These are phyloP conservation scores for Cymbopogon flexuosus DNA, from an alignment of 202 grass and related monocot species.

Conservation along the genomic window DNA sequence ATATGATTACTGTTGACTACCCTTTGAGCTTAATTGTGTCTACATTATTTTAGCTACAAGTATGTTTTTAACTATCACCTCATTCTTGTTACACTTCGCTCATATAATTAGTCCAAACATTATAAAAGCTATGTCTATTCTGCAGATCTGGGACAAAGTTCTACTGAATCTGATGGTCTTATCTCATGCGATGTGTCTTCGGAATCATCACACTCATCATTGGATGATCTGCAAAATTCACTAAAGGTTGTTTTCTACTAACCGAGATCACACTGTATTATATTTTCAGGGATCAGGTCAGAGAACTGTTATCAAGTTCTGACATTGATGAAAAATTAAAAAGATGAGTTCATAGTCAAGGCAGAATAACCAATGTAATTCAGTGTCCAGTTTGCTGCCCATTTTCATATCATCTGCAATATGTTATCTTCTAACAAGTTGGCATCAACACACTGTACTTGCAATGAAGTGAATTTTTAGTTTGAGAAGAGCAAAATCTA, in stretches of 20 bases:
- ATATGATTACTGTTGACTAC: constrained; percentile 1
- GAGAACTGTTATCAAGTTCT: constrained; percentile 8
- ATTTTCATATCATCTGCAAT: not conserved
- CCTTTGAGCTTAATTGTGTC: constrained; percentile 1
- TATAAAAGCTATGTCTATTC: constrained; percentile 11
- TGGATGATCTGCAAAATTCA: constrained; percentile 50
- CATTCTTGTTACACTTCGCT: not conserved
- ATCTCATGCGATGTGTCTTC: constrained; percentile 28
- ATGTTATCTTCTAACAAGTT: not conserved
- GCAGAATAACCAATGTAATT: not conserved
- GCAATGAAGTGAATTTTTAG: not conserved
- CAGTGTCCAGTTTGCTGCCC: not conserved
- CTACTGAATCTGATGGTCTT: constrained; percentile 35
- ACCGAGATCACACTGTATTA: not conserved
- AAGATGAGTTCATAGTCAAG: not conserved
- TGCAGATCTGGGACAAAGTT: constrained; percentile 31
- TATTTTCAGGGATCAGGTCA: constrained; percentile 6
- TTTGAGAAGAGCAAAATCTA: constrained; percentile 2
- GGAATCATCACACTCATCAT: constrained; percentile 49
- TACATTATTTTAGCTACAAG: not conserved
- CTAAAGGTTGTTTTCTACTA: constrained; percentile 44
- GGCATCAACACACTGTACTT: not conserved
- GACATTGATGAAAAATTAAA: constrained; percentile 12
- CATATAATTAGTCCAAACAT: constrained; percentile 13
- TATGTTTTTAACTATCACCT: not conserved